Percentiles rank a stretch among this genome's conserved stretches.
These are phyloP conservation scores for Carex cristatella DNA, from an alignment of 176 grass and related monocot species.

Conservation along the genomic window DNA sequence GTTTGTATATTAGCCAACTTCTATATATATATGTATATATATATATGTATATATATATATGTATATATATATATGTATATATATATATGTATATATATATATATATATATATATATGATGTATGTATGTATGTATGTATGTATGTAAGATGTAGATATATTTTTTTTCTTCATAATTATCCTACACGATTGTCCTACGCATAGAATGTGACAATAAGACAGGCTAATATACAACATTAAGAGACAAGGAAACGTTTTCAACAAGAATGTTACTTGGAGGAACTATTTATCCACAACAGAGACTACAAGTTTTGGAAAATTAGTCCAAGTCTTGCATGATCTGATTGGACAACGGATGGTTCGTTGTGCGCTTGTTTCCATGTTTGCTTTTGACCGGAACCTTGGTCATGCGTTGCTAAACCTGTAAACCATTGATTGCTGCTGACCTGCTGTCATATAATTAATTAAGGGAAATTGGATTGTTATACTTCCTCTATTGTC, in stretches of 20 bases:
- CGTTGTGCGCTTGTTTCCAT: not conserved
- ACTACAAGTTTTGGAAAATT: not conserved
- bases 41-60: too few relatives aligned
- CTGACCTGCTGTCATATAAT: not conserved
- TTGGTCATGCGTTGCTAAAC: not conserved
- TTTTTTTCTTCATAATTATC: not conserved
- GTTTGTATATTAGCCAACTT: too few relatives aligned
- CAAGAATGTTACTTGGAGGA: not conserved
- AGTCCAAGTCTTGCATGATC: not conserved
- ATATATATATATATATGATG: too few relatives aligned
- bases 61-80: too few relatives aligned
- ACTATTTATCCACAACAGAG: not conserved
- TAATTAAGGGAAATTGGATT: too few relatives aligned
- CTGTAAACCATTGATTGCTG: not conserved
- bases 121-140: too few relatives aligned
- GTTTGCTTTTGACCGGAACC: not conserved
- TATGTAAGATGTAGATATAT: not conserved
- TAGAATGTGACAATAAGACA: not conserved
- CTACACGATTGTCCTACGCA: not conserved
- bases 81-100: too few relatives aligned
- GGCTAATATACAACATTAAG: not conserved
- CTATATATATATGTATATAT: too few relatives aligned
- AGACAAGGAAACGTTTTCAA: not conserved
- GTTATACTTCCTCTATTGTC: too few relatives aligned
- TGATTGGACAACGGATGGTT: not conserved